These are phyloP conservation scores for Phoma herbarum DNA, from an alignment of 2,329 filamentous ascomycete genomes.

Conservation along the genomic window DNA sequence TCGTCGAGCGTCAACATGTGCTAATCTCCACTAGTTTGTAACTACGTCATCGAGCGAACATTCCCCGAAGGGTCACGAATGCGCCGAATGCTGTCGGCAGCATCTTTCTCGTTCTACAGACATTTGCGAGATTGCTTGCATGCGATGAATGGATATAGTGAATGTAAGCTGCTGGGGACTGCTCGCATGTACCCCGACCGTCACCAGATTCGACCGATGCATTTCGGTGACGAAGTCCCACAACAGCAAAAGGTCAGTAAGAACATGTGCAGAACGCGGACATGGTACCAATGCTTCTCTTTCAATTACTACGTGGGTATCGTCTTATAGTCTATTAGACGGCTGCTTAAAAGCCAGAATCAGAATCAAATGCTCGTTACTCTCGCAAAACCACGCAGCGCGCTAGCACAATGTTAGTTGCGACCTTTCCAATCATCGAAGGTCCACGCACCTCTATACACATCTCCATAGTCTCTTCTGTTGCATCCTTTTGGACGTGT, in stretches of 20 bases:
- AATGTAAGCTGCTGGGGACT: background rate
- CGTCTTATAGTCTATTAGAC: conserved; percentile 15
- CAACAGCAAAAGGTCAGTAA: too few relatives aligned
- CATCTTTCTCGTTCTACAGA: background rate
- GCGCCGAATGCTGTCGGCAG: conserved; percentile 4
- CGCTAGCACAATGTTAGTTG: conserved; percentile 4
- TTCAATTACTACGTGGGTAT: conserved; percentile 25
- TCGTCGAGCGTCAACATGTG: background rate
- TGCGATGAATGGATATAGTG: background rate
- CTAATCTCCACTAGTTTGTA: background rate
- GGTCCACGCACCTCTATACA: background rate
- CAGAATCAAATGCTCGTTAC: conserved; percentile 5
- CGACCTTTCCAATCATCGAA: too few relatives aligned
- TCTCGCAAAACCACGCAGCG: conserved; percentile 1
- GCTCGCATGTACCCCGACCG: background rate
- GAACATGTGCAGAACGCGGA: background rate
- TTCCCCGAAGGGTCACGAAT: background rate
- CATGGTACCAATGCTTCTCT: background rate
- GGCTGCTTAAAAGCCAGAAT: conserved; percentile 6
- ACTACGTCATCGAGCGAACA: conserved; percentile 4
- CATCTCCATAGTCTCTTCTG: background rate
- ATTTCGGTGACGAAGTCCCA: background rate
- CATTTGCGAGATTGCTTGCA: background rate
- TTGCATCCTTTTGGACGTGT: background rate
- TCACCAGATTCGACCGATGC: background rate